Conservation (phyloP, 495 filamentous ascomycete genomes). For the Bombardia bombarda region DNA sequence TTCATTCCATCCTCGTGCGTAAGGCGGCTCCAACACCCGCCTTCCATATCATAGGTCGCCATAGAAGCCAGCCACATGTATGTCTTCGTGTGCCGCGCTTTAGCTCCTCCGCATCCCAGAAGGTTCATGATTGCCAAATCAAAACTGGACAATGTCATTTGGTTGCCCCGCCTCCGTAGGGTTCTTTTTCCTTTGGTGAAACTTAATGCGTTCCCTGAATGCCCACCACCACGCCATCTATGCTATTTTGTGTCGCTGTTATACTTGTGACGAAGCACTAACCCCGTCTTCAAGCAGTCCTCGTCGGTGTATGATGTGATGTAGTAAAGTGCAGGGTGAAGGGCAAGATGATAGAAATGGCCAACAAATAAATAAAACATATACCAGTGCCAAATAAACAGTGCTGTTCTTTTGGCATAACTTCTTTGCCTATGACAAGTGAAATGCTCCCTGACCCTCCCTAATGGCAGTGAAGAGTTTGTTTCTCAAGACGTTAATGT, state of each 20-base stretch:
- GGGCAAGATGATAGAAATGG: neutral
- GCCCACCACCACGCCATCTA: conserved; percentile 6
- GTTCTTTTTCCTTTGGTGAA: too few relatives aligned
- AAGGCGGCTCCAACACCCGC: too few relatives aligned
- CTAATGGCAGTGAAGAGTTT: conserved; percentile 78
- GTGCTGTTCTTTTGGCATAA: too few relatives aligned
- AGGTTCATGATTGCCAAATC: neutral
- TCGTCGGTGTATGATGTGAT: too few relatives aligned
- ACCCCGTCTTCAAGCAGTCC: too few relatives aligned
- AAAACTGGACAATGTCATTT: neutral
- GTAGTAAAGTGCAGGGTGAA: neutral
- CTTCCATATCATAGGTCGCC: too few relatives aligned
- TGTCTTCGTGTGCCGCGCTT: neutral
- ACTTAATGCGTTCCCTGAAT: conserved; percentile 1
- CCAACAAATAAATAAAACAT: conserved; percentile 7
- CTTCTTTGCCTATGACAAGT: conserved; percentile 62
- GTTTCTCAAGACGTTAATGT: conserved; percentile 62
- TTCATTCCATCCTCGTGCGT: neutral
- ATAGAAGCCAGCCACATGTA: too few relatives aligned
- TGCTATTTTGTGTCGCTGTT: too few relatives aligned
- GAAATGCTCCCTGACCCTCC: conserved; percentile 99
- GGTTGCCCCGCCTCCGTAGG: neutral
- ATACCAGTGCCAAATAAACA: too few relatives aligned
- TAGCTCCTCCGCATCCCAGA: neutral
- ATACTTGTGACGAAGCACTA: too few relatives aligned